A percentile compares a stretch with the other conserved stretches of the same genome.
These are phyloP conservation scores for Scheffersomyces lignicola DNA, from an alignment of 1,139 yeast genomes.

Conservation along the genomic window DNA sequence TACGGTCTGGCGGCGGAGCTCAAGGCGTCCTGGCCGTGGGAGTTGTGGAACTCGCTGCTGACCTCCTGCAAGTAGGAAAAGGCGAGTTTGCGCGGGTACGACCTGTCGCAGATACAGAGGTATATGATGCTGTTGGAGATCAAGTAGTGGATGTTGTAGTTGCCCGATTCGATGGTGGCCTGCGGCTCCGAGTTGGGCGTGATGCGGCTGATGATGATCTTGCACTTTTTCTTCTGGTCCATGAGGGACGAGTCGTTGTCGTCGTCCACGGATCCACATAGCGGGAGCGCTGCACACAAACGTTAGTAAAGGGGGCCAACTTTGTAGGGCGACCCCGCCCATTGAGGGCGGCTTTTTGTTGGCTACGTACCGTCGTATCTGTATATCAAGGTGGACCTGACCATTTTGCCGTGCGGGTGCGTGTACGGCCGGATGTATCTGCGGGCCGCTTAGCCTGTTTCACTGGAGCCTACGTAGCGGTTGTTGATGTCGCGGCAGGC, in stretches of 20 bases:
- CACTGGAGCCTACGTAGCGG: too few species aligned
- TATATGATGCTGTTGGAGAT: constrained; percentile 66
- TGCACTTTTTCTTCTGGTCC: constrained; percentile 85
- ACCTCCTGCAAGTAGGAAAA: constrained; percentile 84
- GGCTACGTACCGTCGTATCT: constrained; percentile 66
- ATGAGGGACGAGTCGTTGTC: constrained; percentile 54
- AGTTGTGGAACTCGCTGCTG: constrained; percentile 75
- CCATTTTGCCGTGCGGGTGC: too few species aligned
- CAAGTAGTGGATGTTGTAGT: constrained; percentile 74
- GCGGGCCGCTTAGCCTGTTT: too few species aligned
- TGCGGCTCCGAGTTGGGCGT: constrained; percentile 80
- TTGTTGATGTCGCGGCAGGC: too few species aligned
- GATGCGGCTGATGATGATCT: constrained; percentile 72
- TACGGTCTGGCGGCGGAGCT: constrained; percentile 73
- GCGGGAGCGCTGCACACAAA: constrained; percentile 71
- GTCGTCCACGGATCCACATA: constrained; percentile 92
- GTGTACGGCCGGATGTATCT: too few species aligned
- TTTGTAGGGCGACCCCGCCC: constrained; percentile 4
- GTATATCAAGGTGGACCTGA: constrained; percentile 70
- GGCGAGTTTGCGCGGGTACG: constrained; percentile 86
- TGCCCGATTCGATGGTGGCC: constrained; percentile 82
- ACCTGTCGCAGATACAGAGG: constrained; percentile 70
- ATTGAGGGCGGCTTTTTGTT: not conserved
- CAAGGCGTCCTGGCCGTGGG: constrained; percentile 74
- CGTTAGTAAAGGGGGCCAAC: too few species aligned